Percentiles rank a stretch among this genome's conserved stretches.
phyloP scores from a whole-genome alignment of 805 yeast genomes.

The Cyberlindnera nakhonratchasimensis region DNA sequence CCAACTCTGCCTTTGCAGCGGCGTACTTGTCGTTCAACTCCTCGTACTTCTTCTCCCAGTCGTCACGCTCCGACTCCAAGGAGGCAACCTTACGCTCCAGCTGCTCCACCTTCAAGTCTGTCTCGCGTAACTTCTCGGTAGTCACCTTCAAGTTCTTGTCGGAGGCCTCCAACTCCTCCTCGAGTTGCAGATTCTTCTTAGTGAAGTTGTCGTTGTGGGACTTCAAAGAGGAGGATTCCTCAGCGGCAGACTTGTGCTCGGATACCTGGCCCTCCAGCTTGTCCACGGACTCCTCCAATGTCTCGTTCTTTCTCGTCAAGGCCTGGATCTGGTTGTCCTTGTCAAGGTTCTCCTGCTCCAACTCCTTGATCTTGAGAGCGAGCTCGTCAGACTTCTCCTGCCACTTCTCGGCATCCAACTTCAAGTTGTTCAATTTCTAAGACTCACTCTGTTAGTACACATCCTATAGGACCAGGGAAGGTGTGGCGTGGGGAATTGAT shows the following conservation, averaged over 20 bases:
- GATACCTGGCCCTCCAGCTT: constrained; percentile 64
- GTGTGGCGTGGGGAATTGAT: not conserved
- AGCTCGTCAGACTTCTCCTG: constrained; percentile 94
- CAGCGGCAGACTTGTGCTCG: constrained; percentile 82
- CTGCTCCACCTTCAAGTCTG: constrained; percentile 95
- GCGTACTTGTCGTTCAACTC: constrained; percentile 78
- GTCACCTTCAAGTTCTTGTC: constrained; percentile 91
- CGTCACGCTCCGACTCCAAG: constrained; percentile 88
- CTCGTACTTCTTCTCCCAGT: constrained; percentile 86
- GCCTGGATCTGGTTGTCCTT: constrained; percentile 95
- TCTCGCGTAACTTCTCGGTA: constrained; percentile 88
- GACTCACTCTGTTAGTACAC: constrained; percentile 16
- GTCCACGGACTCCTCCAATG: constrained; percentile 80
- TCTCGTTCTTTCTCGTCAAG: constrained; percentile 86
- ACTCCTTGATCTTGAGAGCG: constrained; percentile 71
- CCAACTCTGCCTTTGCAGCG: constrained; percentile 88
- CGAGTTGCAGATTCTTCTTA: constrained; percentile 84
- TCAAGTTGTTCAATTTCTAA: constrained; percentile 82
- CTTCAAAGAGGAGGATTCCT: constrained; percentile 84
- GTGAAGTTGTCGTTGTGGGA: constrained; percentile 87
- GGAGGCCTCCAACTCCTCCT: constrained; percentile 86
- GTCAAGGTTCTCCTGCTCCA: constrained; percentile 88
- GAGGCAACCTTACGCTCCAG: constrained; percentile 91
- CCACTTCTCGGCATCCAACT: constrained; percentile 94
- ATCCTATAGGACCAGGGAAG: no score